Evolutionary conservation across 495 filamentous ascomycete species (phyloP).

Genomic region (Melanomma pulvis-pyrius): DNA sequence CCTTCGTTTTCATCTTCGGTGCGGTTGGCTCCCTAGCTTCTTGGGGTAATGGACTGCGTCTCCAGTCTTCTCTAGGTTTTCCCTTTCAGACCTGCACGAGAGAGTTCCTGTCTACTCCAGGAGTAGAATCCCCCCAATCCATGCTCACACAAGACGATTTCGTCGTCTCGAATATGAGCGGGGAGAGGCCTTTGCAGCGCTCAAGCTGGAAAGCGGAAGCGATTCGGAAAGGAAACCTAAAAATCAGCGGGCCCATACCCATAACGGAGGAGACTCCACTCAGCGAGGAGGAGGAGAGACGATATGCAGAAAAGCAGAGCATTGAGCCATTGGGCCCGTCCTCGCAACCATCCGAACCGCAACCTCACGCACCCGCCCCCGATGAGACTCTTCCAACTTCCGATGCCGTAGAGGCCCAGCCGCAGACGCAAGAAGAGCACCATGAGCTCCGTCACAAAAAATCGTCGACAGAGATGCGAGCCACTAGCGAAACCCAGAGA

Average conservation of each 20-base stretch:
- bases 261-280: slow-evolving; percentile 34
- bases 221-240: slow-evolving; percentile 42
- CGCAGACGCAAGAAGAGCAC: not conserved
- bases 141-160: slow-evolving; percentile 34
- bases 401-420: slow-evolving; percentile 2
- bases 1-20: slow-evolving; percentile 24
- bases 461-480: slow-evolving; percentile 12
- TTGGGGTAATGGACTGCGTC: slow-evolving; percentile 21
- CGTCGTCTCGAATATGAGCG: slow-evolving; percentile 28
- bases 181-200: slow-evolving; percentile 23
- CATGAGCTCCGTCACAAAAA: slow-evolving; percentile 17
- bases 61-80: slow-evolving; percentile 9
- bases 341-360: not conserved
- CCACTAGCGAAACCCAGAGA: slow-evolving; percentile 20
- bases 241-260: slow-evolving; percentile 44
- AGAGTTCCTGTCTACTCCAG: slow-evolving; percentile 1
- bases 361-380: not conserved
- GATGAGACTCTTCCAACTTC: not conserved
- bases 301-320: slow-evolving; percentile 23
- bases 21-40: slow-evolving; percentile 7
- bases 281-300: slow-evolving; percentile 30
- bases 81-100: slow-evolving; percentile 20
- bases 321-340: not conserved
- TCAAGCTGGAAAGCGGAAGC: slow-evolving; percentile 40
- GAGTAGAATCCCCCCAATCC: slow-evolving; percentile 6